Base-by-base conservation (phyloP, 2,329 filamentous ascomycete species). In the Botrytis tulipae region DNA sequence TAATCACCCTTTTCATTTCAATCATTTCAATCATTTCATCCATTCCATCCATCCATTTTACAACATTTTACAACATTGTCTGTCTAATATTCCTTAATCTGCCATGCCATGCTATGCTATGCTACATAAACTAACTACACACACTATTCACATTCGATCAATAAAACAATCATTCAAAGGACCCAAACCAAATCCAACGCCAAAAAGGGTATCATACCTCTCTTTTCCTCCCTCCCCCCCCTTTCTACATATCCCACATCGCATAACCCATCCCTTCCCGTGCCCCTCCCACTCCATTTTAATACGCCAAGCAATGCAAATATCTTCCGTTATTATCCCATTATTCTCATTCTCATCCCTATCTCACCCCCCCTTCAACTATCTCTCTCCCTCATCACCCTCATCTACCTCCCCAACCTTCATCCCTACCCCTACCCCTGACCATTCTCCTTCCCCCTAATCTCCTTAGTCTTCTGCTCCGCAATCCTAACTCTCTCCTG, bases 151-250 rank as follows among this genome's bases (percentile, higher is more conserved):
- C 40, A 16, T 14, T 14, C 40, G 12, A 42, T 42, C 40, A 42
- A 42, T 42, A 10, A 42, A 14, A 1, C 40, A 42, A 42, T 42
- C 40, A 42, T 16, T 42, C 40, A 42, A 16, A 42, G 40, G 12
- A 42, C 40, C 40, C 40, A 42, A 42, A 42, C 40, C 51, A 57
- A 57, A 54, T 54, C 14, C 25, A 65, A 65, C 42, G 62, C 42
- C 42, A 35, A 66, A 66, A 66, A 48, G 62, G 62, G 62, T 66
- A 66, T 66, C 62, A 35, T 48, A 32, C n/a, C n/a, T 25, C n/a
- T 22, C 42, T 22, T 35, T n/a, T 12, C 6, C 16, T 46, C 62
- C 18, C 8, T 20, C 20, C 16, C 20, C 25, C 35, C 29, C 62
- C 5, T 32, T 22, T 32, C n/a, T 35, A 35, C 14, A 44, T 22